Evolutionary conservation across 441 rosid genomes (phyloP).

Genomic region (Biscutella laevigata): DNA sequence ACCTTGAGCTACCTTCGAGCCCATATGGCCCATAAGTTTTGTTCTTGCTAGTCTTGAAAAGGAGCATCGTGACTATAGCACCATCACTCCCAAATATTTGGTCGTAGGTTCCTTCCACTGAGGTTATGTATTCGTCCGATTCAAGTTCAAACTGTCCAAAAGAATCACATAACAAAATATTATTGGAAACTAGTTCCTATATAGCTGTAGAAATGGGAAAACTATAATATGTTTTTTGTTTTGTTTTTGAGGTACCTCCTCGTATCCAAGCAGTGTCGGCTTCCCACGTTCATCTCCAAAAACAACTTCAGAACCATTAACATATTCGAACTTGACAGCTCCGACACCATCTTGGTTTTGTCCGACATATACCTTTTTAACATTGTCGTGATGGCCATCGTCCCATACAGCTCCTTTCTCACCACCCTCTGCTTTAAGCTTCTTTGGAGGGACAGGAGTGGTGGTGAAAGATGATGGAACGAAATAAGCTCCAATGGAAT

Average conservation of each 20-base stretch:
- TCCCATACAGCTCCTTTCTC: conserved; percentile 22
- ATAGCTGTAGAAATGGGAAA: not conserved
- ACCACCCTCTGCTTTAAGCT: conserved; percentile 24
- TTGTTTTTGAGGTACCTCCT: conserved; percentile 1
- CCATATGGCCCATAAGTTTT: conserved; percentile 16
- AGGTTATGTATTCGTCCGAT: conserved; percentile 22
- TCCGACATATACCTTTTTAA: conserved; percentile 18
- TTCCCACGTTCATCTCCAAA: conserved; percentile 15
- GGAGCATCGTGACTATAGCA: conserved; percentile 9
- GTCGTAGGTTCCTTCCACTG: conserved; percentile 21
- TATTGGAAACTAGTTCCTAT: not conserved
- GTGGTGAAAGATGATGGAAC: not conserved
- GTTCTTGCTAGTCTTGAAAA: conserved; percentile 15
- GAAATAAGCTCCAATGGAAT: conserved; percentile 26
- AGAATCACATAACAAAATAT: not conserved
- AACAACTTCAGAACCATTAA: conserved; percentile 9
- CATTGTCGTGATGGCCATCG: conserved; percentile 18
- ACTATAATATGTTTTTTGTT: not conserved
- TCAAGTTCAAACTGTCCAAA: conserved; percentile 17
- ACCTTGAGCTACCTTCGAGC: not conserved
- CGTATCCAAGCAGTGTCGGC: conserved; percentile 3
- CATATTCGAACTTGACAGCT: conserved; percentile 24
- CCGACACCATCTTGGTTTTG: conserved; percentile 17
- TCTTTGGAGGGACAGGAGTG: conserved; percentile 1
- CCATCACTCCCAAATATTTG: conserved; percentile 5